A percentile compares a stretch with the other conserved stretches of the same genome.
Evolutionary conservation across 1,284 basidiomycete species (phyloP).

Genomic region (Vanrija sp.): DNA sequence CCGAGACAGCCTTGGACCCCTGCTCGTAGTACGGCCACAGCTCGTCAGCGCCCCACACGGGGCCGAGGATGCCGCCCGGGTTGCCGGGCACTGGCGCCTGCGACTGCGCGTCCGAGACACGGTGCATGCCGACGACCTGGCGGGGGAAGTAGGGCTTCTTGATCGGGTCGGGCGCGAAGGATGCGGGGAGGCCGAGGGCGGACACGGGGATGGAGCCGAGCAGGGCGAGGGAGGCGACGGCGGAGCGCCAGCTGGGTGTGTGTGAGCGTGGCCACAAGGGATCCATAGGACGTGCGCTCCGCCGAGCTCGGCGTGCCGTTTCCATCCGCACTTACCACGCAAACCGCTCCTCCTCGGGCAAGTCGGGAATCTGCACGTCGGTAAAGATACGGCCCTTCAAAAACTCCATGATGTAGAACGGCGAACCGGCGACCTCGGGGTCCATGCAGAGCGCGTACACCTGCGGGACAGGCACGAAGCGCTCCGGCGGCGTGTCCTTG

Average conservation of each 20-base stretch:
- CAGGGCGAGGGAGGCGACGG: conserved; percentile 67
- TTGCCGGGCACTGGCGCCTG: conserved; percentile 56
- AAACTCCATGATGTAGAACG: conserved; percentile 96
- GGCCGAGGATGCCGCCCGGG: conserved; percentile 34
- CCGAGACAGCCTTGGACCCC: conserved; percentile 67
- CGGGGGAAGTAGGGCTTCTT: conserved; percentile 75
- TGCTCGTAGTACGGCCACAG: conserved; percentile 62
- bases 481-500: conserved; percentile 12
- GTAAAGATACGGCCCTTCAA: conserved; percentile 89
- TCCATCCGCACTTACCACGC: conserved; percentile 59
- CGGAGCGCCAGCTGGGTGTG: conserved; percentile 65
- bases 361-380: conserved; percentile 69
- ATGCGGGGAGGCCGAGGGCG: conserved; percentile 62
- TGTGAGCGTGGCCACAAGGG: neutral
- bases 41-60: conserved; percentile 61
- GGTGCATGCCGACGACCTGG: conserved; percentile 79
- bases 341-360: conserved; percentile 59
- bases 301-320: neutral
- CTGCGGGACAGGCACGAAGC: conserved; percentile 73
- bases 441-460: conserved; percentile 83
- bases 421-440: conserved; percentile 69
- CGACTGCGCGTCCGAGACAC: conserved; percentile 70
- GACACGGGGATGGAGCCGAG: conserved; percentile 69
- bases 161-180: conserved; percentile 66
- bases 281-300: neutral